Base-by-base conservation (phyloP, 305 asterid genomes). In the Petunia hybrid region DNA sequence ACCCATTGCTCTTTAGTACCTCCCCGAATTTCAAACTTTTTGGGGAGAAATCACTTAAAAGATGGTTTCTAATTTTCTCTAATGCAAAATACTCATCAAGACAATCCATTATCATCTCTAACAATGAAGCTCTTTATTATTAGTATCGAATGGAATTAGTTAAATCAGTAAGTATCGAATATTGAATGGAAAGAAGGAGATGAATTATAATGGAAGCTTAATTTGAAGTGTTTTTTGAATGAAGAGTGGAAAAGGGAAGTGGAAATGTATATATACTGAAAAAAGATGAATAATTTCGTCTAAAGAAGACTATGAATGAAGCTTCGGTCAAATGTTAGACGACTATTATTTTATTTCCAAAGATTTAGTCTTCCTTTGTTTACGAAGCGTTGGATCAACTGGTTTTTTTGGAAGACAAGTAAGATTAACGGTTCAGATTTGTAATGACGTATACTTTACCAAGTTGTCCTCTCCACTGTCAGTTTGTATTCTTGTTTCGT, bases 31-130 rank as follows among this genome's bases (percentile, higher is more conserved):
- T 71, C 77, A 71, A 71, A 1, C n/a, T 62, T 84, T 80, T 8
- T 31, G 80, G 82, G 82, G 85, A 22, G 76, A 22, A 82, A 62
- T 90, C 92, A 40, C 89, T 93, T 4, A 92, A 85, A 10, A 90
- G 93, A 86, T 89, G 89, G 35, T 89, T 92, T 82, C 89, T 83
- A 1, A 90, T 88, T 87, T 82, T 64, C 9, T 89, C 89, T 1
- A 92, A 88, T 5, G 89, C 82, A 35, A 89, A 85, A 2, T 41
- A 81, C 66, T 90, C 84, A 57, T 86, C 82, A 14, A 85, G 77
- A 9, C 90, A 86, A 13, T 89, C 88, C 95, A 91, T 90, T 57
- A n/a, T 35, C 31, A 22, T 22, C 31, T 22, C 31, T 22, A 22
- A 22, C 31, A 22, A 22, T 22, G 31, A 22, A 22, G 31, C 31